Evolutionary conservation across 805 yeast species (phyloP), one percentile per base, ranked within the genome.

Genomic region (Nakazawaea anatomiae): DNA sequence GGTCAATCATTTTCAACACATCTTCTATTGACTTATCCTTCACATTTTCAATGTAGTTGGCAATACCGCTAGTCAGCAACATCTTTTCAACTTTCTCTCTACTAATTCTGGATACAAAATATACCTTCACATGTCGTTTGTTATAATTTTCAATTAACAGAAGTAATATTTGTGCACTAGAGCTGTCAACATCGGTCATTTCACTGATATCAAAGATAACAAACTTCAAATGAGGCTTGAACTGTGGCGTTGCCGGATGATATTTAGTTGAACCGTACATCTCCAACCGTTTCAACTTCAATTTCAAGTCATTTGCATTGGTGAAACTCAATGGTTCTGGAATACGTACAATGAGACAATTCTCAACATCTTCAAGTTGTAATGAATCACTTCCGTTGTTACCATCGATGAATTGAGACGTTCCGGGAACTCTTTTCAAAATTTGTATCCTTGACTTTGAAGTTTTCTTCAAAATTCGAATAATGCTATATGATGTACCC

Each of bases 251-350:
- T 1, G 89, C 87, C 0, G 96, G 96, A 60, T 90, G 96, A 12
- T 77, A 78, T 46, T 73, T 75, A 28, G 83, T 73, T 0, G 95
- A 82, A 0, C 96, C 95, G 59, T 87, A 88, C 49, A 78, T 68
- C 61, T 90, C 96, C 31, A 90, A 69, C 42, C 96, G 71, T 42
- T 75, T 70, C 52, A 90, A 69, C 38, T 92, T 72, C 51, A 78
- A 72, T 54, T 85, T 81, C 54, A 90, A 70, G 58, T 88, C 95
- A 30, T 85, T 85, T 6, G 91, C 77, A 64, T 91, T 90, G 39
- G 96, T 89, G 66, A 90, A 90, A 5, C 91, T 88, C 53, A 90
- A 71, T 1, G 97, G 96, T 61, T 90, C 97, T 0, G 96, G 90
- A 42, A 90, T 79, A 55, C 84, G 85, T 38, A 90, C 85, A 31